phyloP scores from a whole-genome alignment of 2,329 filamentous ascomycete species.

The Lasiodiplodia hormozganensis region DNA sequence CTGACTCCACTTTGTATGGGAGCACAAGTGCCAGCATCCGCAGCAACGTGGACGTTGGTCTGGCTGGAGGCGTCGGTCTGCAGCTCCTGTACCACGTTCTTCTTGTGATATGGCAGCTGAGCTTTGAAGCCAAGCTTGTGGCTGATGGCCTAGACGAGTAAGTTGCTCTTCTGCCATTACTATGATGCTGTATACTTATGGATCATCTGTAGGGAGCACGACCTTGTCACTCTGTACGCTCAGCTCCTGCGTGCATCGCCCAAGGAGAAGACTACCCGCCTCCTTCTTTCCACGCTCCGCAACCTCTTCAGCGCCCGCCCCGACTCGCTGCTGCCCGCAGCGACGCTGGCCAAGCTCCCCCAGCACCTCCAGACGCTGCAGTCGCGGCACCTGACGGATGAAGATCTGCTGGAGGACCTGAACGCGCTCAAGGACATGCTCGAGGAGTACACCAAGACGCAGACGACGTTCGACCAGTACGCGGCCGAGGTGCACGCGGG shows the following conservation, averaged over 20 bases:
- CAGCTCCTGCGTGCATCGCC: conserved; percentile 89
- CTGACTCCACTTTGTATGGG: conserved; percentile 63
- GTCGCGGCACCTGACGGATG: conserved; percentile 58
- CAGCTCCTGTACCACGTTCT: conserved; percentile 95
- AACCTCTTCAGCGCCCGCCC: conserved; percentile 82
- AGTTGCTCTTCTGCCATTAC: conserved; percentile 39
- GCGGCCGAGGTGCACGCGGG: conserved; percentile 84
- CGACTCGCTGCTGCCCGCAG: conserved; percentile 75
- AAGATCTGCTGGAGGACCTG: conserved; percentile 60
- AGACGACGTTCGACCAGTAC: conserved; percentile 72
- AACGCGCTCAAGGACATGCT: conserved; percentile 65
- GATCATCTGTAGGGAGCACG: conserved; percentile 74
- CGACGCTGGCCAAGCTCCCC: conserved; percentile 83
- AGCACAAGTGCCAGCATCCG: conserved; percentile 62
- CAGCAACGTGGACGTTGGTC: conserved; percentile 68
- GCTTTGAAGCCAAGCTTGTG: conserved; percentile 77
- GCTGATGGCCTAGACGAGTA: conserved; percentile 88
- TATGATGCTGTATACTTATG: conserved; percentile 17
- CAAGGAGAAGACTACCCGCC: conserved; percentile 95
- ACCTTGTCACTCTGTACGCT: conserved; percentile 90
- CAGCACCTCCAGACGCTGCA: conserved; percentile 64
- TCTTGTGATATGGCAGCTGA: conserved; percentile 93
- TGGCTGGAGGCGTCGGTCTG: conserved; percentile 80
- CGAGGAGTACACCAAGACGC: conserved; percentile 80
- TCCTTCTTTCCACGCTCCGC: conserved; percentile 86